phyloP scores from a whole-genome alignment of 2,329 filamentous ascomycete genomes.

The Curvularia lunata region DNA sequence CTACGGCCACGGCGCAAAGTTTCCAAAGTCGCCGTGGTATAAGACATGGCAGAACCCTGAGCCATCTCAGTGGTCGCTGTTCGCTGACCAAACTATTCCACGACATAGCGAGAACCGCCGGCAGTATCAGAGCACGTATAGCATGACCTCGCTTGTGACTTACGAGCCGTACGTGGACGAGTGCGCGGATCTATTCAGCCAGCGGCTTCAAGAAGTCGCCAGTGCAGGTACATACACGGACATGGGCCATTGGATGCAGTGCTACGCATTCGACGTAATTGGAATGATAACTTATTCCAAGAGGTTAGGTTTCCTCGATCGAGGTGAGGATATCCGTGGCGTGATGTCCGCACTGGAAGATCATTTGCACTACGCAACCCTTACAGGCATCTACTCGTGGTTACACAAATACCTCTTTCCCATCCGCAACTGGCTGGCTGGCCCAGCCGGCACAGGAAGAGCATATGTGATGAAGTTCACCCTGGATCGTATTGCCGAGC shows the following conservation, averaged over 20 bases:
- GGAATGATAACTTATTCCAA: conserved; percentile 34
- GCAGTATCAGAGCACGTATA: conserved; percentile 26
- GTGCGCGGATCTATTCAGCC: conserved; percentile 41
- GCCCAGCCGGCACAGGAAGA: conserved; percentile 39
- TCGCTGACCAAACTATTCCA: conserved; percentile 47
- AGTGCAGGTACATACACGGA: conserved; percentile 23
- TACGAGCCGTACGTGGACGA: conserved; percentile 50
- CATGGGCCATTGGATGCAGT: conserved; percentile 41
- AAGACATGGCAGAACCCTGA: conserved; percentile 19
- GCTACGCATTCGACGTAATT: conserved; percentile 52
- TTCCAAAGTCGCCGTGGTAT: conserved; percentile 31
- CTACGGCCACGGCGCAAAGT: conserved; percentile 29
- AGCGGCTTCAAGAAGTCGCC: conserved; percentile 38
- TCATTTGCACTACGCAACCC: conserved; percentile 11
- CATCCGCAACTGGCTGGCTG: conserved; percentile 47
- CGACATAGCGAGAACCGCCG: conserved; percentile 48
- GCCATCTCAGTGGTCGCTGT: conserved; percentile 44
- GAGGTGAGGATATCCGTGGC: conserved; percentile 19
- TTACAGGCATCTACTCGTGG: conserved; percentile 30
- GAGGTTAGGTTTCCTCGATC: conserved; percentile 26
- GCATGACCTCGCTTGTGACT: conserved; percentile 41
- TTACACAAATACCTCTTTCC: conserved; percentile 41
- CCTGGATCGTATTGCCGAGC: conserved; percentile 24
- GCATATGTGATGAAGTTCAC: conserved; percentile 38
- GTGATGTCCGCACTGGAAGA: conserved; percentile 15